phyloP scores from a whole-genome alignment of 2,329 filamentous ascomycete genomes.

The Drechslera avenae region DNA sequence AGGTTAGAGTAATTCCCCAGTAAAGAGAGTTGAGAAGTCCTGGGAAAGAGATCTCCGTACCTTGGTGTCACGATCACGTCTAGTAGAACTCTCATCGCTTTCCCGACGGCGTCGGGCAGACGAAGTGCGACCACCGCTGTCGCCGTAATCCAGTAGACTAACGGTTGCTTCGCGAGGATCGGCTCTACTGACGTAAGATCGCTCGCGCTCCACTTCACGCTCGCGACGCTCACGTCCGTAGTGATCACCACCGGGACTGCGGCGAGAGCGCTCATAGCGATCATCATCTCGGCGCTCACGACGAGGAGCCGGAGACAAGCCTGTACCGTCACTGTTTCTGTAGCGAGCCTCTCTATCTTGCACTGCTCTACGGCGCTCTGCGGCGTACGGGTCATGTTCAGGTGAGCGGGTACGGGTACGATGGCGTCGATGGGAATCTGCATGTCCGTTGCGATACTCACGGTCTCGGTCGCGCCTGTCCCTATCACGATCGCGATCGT shows the following conservation, averaged over 20 bases:
- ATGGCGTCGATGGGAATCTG: conserved; percentile 48
- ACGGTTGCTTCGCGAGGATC: conserved; percentile 74
- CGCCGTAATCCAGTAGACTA: conserved; percentile 91
- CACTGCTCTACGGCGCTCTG: conserved; percentile 89
- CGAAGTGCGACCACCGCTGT: conserved; percentile 59
- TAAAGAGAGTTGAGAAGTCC: background rate
- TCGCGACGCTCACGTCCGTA: conserved; percentile 88
- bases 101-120: conserved; percentile 73
- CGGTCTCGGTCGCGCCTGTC: conserved; percentile 50
- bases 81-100: conserved; percentile 62
- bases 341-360: conserved; percentile 94
- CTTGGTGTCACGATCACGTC: conserved; percentile 52
- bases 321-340: conserved; percentile 76
- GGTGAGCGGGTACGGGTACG: conserved; percentile 79
- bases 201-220: conserved; percentile 87
- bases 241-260: conserved; percentile 63
- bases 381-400: conserved; percentile 94
- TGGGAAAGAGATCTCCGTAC: conserved; percentile 33
- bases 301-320: conserved; percentile 58
- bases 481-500: conserved; percentile 52
- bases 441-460: conserved; percentile 49
- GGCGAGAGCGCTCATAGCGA: conserved; percentile 57
- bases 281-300: conserved; percentile 50
- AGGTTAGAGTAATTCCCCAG: conserved; percentile 11
- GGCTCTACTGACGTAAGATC: conserved; percentile 77